Base-by-base conservation (phyloP, 257 asterid genomes). In the Euphrasia confusa region DNA sequence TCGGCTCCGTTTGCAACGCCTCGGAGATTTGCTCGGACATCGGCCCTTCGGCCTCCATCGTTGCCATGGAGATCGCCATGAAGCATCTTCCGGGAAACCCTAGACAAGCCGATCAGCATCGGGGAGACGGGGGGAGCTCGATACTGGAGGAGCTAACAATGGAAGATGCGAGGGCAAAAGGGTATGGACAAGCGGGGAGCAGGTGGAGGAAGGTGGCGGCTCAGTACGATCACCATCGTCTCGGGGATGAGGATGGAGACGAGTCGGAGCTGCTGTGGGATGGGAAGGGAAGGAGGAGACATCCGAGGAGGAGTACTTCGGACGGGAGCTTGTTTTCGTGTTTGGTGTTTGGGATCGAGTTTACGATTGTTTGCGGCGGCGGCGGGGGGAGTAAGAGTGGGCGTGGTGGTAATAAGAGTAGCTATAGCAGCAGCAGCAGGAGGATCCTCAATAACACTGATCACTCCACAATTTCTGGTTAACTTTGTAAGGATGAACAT, bases 1-100 rank as follows among this genome's bases (percentile, higher is more conserved):
- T 74, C 7, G 94, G 90, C 2, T 74, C 80, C 4, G 47, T 75
- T 14, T 65, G 67, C 7, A 76, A 80, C 11, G 68, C 68, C 13
- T 69, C 75, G 1, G 97, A 81, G 17, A 32, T 87, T 0, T 84
- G 86, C 69, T 90, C 97, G 0, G 97, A 90, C 14, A 74, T 90
- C 0, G 97, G 97, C 2, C 96, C 96, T 0, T 85, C 96, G 0
- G 93, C 95, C 4, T 85, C 96, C 2, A 68, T 90, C 37, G 95
- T 90, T 71, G 97, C 90, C 0, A 94, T 81, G 1, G 91, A 86
- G 59, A 49, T 86, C 4, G 81, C 89, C 50, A 58, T 47, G 60
- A 79, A 80, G 44, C 17, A 39, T 14, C 72, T 59, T 13, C 72
- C 74, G 18, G 54, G 15, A 12, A n/a, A 48, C 54, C 54, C 54